Evolutionary conservation across 345 rosid genomes (phyloP).

Genomic region (Euclidium syriacum): DNA sequence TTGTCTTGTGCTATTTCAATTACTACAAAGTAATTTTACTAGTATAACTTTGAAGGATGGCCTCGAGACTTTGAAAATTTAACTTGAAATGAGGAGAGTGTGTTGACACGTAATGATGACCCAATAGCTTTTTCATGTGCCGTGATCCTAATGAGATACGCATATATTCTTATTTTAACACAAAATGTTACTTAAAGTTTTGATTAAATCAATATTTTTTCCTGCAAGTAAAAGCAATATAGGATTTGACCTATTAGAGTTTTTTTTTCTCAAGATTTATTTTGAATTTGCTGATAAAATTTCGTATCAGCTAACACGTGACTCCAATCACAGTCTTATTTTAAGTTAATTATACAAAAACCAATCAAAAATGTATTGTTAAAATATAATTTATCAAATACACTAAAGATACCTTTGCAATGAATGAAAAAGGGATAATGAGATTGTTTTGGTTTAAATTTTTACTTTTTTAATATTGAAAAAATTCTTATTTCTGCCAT

Average conservation of each 20-base stretch:
- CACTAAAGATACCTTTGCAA: too few species aligned
- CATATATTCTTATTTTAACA: conserved; percentile 2
- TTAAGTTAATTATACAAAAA: neutral
- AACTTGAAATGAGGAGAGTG: conserved; percentile 4
- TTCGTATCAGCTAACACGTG: conserved; percentile 13
- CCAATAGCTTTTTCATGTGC: conserved; percentile 25
- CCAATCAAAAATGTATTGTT: too few species aligned
- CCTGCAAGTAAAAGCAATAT: conserved; percentile 14
- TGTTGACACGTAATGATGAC: conserved; percentile 29
- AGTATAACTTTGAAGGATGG: neutral
- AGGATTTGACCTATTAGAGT: neutral
- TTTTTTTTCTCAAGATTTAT: neutral
- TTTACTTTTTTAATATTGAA: too few species aligned
- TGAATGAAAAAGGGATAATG: too few species aligned
- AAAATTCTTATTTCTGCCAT: too few species aligned
- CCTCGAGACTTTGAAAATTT: conserved; percentile 19
- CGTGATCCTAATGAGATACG: conserved; percentile 29
- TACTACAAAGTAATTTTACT: neutral
- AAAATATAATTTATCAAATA: too few species aligned
- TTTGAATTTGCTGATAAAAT: neutral
- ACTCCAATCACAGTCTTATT: neutral
- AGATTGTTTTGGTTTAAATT: too few species aligned
- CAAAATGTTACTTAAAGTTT: neutral
- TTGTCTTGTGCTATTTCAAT: neutral
- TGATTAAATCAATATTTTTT: neutral